A percentile compares a stretch with the other conserved stretches of the same genome.
Conservation (phyloP, 2,329 filamentous ascomycete species). For the Aspergillus aculeatinus region DNA sequence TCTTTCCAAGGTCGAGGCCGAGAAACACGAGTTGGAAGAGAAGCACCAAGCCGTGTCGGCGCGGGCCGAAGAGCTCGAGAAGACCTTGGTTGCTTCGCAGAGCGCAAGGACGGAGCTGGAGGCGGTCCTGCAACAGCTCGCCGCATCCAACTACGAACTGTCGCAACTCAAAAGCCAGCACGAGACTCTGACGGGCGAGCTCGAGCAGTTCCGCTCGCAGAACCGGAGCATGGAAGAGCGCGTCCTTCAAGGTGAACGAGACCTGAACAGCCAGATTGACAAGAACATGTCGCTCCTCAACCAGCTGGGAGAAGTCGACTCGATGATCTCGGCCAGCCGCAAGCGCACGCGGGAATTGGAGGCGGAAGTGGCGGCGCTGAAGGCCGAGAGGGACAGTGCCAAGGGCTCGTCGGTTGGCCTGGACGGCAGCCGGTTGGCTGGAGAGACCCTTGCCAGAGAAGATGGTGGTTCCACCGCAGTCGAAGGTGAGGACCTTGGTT, state of each 20-base stretch:
- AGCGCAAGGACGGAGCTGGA: conserved; percentile 65
- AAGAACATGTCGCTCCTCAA: conserved; percentile 43
- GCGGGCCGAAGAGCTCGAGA: conserved; percentile 78
- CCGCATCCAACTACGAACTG: conserved; percentile 35
- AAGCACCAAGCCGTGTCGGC: conserved; percentile 35
- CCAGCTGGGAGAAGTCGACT: conserved; percentile 40
- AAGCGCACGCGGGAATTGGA: conserved; percentile 42
- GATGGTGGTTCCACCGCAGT: conserved; percentile 35
- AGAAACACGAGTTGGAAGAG: conserved; percentile 48
- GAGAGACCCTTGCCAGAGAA: conserved; percentile 28
- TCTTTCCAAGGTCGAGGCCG: conserved; percentile 44
- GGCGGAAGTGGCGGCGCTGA: conserved; percentile 38
- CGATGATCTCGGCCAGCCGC: conserved; percentile 34
- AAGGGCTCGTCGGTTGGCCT: conserved; percentile 34
- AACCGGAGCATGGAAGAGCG: conserved; percentile 35
- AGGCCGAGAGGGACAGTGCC: conserved; percentile 30
- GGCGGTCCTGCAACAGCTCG: conserved; percentile 56
- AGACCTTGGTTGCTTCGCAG: conserved; percentile 79
- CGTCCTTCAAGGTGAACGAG: conserved; percentile 34
- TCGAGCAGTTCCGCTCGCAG: conserved; percentile 31
- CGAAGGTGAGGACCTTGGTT: conserved; percentile 50
- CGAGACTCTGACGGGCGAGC: conserved; percentile 29
- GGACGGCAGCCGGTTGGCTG: conserved; percentile 45
- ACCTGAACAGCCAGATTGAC: conserved; percentile 41
- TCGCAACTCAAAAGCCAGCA: conserved; percentile 32